Conservation (phyloP, 371 early-diverging fungal species). For the Saksenaea vasiformis region DNA sequence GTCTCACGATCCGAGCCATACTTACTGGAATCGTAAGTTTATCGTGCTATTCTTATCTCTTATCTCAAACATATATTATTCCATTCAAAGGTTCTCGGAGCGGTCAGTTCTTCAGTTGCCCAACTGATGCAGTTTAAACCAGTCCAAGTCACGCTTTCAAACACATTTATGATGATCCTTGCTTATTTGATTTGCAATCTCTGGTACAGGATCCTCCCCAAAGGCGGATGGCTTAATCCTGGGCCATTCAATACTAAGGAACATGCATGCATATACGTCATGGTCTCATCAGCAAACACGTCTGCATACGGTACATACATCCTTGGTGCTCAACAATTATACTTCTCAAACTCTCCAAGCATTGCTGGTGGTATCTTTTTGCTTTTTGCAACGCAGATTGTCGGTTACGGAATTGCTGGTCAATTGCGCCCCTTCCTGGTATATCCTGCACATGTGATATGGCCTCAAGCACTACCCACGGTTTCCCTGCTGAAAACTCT, state of each 20-base stretch:
- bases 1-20: constrained; percentile 34
- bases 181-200: constrained; percentile 37
- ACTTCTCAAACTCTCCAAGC: constrained; percentile 45
- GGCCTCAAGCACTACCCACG: constrained; percentile 76
- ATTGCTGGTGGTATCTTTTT: constrained; percentile 45
- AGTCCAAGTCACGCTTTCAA: constrained; percentile 34
- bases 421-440: constrained; percentile 77
- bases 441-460: constrained; percentile 79
- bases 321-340: constrained; percentile 57
- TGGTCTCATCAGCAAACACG: constrained; percentile 38
- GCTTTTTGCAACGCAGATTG: constrained; percentile 63
- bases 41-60: background rate
- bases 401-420: constrained; percentile 83
- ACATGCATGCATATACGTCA: constrained; percentile 38
- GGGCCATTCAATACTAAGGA: constrained; percentile 40
- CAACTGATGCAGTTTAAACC: constrained; percentile 50
- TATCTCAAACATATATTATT: background rate
- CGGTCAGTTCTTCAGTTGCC: constrained; percentile 38
- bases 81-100: constrained; percentile 29
- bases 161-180: constrained; percentile 44
- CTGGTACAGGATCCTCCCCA: constrained; percentile 32
- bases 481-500: constrained; percentile 76
- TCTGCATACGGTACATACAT: constrained; percentile 53
- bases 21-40: constrained; percentile 36
- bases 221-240: constrained; percentile 32